Evolutionary conservation across 1,284 basidiomycete genomes (phyloP).

Genomic region (Tilletia indica): DNA sequence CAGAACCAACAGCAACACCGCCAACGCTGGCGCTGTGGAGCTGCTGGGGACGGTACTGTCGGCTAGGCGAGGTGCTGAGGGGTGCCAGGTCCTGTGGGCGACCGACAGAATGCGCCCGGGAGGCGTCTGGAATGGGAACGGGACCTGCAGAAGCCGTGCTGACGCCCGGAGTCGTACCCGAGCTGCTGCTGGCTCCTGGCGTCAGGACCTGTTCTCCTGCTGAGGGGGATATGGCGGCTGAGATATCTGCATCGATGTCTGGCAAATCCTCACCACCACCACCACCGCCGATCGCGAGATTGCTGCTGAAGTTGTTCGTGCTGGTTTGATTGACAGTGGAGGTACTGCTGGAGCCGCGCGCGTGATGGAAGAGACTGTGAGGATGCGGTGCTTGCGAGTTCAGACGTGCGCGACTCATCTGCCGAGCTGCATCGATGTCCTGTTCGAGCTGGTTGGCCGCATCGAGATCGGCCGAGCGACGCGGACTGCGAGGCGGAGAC

Average conservation of each 20-base stretch:
- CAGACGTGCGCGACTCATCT: constrained; percentile 47
- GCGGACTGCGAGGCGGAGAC: neutral
- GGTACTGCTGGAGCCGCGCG: neutral
- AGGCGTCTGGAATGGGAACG: constrained; percentile 6
- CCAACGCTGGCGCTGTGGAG: neutral
- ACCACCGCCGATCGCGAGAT: neutral
- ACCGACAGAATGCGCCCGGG: neutral
- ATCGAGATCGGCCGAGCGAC: constrained; percentile 10
- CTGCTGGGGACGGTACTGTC: neutral
- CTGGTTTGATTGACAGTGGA: neutral
- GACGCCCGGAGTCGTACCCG: constrained; percentile 6
- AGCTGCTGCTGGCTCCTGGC: neutral
- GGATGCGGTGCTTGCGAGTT: neutral
- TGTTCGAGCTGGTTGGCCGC: constrained; percentile 46
- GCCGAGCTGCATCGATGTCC: constrained; percentile 52
- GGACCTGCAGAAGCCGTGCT: neutral
- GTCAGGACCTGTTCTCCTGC: too few species aligned
- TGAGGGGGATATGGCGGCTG: neutral
- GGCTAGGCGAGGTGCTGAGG: constrained; percentile 3
- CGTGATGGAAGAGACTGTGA: neutral
- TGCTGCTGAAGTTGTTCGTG: neutral
- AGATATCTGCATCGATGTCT: neutral
- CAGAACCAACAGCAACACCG: neutral
- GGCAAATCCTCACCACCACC: neutral
- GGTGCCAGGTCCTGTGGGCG: neutral